Evolutionary conservation across 768 basidiomycete species (phyloP), one percentile per base, ranked within the genome.

Genomic region (Macrolepiota dolichaula): DNA sequence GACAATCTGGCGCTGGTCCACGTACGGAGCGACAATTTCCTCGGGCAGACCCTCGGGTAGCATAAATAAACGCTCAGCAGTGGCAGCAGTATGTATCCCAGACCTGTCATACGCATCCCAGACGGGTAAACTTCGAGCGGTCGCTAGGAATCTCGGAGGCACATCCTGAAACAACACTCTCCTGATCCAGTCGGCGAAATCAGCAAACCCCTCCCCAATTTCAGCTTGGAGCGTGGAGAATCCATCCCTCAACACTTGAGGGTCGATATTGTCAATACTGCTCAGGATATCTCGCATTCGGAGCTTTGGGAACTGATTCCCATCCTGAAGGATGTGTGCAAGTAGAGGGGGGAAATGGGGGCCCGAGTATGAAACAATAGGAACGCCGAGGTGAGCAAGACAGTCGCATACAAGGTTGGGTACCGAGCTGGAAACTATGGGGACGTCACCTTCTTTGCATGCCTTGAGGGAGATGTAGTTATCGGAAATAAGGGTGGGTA

Each of bases 391-490:
- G 9, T 0, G 10, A 9, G 59, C 32, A 6, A 61, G 53, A 15
- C 59, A 61, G n/a, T 38, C 44, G 19, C 59, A 61, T 17, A 69
- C 35, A 59, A 61, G 65, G 3, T 58, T 51, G 2, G 67, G 65
- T 11, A 65, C 57, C 0, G 53, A 55, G 15, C 51, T 51, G 42
- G 62, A 54, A 11, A 68, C 47, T 11, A 78, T 44, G 13, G 77
- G 62, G 2, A 70, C 70, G 0, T 63, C 59, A 2, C 62, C 67
- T 6, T 69, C 61, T 52, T 56, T 68, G 59, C 75, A 75, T 38
- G 69, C 64, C 1, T 61, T 42, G 12, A 79, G 61, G 3, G 77
- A 78, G 19, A 74, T 71, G 72, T 77, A 17, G 59, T 51, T 15
- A 65, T 65, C 1, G 46, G 44, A 6, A 6, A 32, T 58, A 27